phyloP scores from a whole-genome alignment of 768 basidiomycete species.

The Lactarius sp. region DNA sequence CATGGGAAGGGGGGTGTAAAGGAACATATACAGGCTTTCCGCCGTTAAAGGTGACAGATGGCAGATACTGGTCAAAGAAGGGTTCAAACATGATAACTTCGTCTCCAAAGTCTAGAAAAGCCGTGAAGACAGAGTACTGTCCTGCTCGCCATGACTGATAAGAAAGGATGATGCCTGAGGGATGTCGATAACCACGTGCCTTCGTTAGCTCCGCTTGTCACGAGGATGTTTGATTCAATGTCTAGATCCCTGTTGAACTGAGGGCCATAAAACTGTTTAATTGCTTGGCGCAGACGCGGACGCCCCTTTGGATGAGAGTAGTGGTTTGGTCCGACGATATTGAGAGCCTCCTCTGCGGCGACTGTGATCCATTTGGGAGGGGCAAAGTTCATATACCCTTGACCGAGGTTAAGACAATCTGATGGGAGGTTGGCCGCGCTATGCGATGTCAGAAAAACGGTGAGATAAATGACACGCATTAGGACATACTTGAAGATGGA shows the following conservation, averaged over 20 bases:
- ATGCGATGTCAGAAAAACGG: conserved; percentile 6
- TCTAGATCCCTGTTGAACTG: conserved; percentile 65
- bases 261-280: conserved; percentile 73
- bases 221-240: conserved; percentile 82
- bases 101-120: conserved; percentile 87
- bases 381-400: conserved; percentile 84
- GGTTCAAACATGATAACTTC: conserved; percentile 99
- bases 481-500: conserved; percentile 72
- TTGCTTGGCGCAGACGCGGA: conserved; percentile 80
- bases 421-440: conserved; percentile 84
- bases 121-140: conserved; percentile 89
- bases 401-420: conserved; percentile 95
- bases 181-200: conserved; percentile 42
- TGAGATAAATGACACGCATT: conserved; percentile 16
- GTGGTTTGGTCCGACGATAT: conserved; percentile 63
- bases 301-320: conserved; percentile 91
- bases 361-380: conserved; percentile 77
- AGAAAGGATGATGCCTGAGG: conserved; percentile 5
- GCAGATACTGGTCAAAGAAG: conserved; percentile 94
- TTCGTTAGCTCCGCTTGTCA: conserved; percentile 97
- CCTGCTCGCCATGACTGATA: conserved; percentile 42
- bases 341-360: conserved; percentile 67
- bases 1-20: conserved; percentile 72
- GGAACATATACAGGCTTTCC: conserved; percentile 93
- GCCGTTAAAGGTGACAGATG: conserved; percentile 90